Conservation (phyloP, 306 rosid genomes). For the Vicia sativa region DNA sequence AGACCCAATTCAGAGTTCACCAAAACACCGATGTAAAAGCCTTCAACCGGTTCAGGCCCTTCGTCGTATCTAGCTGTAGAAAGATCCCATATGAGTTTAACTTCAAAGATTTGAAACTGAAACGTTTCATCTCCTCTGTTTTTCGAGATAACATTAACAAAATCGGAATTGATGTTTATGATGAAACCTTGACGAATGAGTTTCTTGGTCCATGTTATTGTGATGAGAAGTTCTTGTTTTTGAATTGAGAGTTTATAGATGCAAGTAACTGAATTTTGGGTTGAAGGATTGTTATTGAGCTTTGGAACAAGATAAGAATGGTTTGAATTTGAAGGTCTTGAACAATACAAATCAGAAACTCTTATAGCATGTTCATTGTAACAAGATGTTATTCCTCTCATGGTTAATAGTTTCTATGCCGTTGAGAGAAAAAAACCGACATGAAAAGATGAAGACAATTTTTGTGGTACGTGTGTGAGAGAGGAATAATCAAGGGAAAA, state of each 20-base stretch:
- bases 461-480: slow-evolving; percentile 7
- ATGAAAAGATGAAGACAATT: slow-evolving; percentile 26
- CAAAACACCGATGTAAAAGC: slow-evolving; percentile 56
- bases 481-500: slow-evolving; percentile 18
- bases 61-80: slow-evolving; percentile 55
- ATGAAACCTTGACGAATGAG: slow-evolving; percentile 52
- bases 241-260: slow-evolving; percentile 57
- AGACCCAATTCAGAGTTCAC: slow-evolving; percentile 61
- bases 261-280: slow-evolving; percentile 53
- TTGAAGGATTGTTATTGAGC: slow-evolving; percentile 42
- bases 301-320: slow-evolving; percentile 56
- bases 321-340: slow-evolving; percentile 68
- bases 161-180: slow-evolving; percentile 33
- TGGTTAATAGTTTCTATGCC: slow-evolving; percentile 18
- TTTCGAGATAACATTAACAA: slow-evolving; percentile 13
- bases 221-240: slow-evolving; percentile 43
- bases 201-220: slow-evolving; percentile 58
- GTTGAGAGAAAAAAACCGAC: slow-evolving; percentile 34
- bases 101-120: slow-evolving; percentile 19
- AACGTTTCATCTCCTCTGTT: slow-evolving; percentile 52
- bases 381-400: slow-evolving; percentile 86
- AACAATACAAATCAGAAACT: slow-evolving; percentile 84
- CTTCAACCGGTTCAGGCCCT: slow-evolving; percentile 67
- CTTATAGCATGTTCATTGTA: slow-evolving; percentile 83
- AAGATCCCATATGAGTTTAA: slow-evolving; percentile 71